Evolutionary conservation across 2,329 filamentous ascomycete genomes (phyloP).

Genomic region (Trematosphaeria pertusa): DNA sequence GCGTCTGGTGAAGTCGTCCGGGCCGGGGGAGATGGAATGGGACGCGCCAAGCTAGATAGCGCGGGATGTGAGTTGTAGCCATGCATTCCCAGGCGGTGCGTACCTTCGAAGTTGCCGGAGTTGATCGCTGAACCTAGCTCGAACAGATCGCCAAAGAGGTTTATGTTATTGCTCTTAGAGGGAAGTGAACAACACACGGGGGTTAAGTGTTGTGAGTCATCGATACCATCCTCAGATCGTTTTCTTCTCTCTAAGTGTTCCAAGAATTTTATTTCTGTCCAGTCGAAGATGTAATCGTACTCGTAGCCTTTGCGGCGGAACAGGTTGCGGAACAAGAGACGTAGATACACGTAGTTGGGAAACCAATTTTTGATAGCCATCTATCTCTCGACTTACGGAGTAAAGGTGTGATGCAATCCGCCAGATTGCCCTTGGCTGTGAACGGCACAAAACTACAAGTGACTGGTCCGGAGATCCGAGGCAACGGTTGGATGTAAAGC

Average conservation of each 20-base stretch:
- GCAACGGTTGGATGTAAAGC: too few relatives aligned
- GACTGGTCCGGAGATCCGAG: background rate
- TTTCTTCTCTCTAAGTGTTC: background rate
- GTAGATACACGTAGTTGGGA: background rate
- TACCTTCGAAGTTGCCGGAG: slow-evolving; percentile 12
- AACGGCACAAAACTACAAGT: background rate
- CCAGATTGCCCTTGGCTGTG: too few relatives aligned
- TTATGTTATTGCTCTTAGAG: slow-evolving; percentile 1
- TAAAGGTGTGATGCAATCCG: too few relatives aligned
- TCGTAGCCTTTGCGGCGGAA: background rate
- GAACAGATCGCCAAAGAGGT: slow-evolving; percentile 6
- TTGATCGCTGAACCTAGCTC: slow-evolving; percentile 7
- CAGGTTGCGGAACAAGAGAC: background rate
- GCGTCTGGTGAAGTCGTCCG: background rate
- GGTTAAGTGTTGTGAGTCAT: background rate
- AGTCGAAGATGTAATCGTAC: background rate
- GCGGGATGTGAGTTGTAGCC: background rate
- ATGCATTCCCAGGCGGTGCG: background rate
- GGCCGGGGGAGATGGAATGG: background rate
- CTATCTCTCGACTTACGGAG: background rate
- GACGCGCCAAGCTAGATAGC: background rate
- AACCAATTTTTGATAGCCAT: background rate
- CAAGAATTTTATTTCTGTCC: background rate
- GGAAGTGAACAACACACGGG: slow-evolving; percentile 3
- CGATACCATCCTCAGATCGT: background rate